phyloP scores from a whole-genome alignment of 306 rosid species.

The Sechiopsis laciniata region DNA sequence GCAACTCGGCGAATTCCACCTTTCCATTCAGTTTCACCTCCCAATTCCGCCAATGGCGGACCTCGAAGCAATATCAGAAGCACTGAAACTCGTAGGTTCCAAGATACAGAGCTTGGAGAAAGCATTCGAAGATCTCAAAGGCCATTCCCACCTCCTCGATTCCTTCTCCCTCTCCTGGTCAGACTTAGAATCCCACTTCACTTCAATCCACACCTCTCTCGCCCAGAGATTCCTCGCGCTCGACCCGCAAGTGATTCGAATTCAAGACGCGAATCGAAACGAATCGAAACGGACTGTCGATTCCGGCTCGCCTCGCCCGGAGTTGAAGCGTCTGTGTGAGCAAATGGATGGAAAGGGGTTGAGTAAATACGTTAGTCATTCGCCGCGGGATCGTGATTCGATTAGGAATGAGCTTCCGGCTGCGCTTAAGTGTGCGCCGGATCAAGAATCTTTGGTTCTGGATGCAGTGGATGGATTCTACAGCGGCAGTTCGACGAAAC shows the following conservation, averaged over 20 bases:
- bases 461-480: conserved; percentile 55
- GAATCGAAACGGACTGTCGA: conserved; percentile 11
- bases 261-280: conserved; percentile 1
- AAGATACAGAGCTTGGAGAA: conserved; percentile 54
- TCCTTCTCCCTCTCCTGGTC: conserved; percentile 53
- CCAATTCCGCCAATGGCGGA: conserved; percentile 27
- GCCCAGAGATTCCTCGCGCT: conserved; percentile 39
- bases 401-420: conserved; percentile 45
- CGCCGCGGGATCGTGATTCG: conserved; percentile 28
- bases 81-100: conserved; percentile 42
- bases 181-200: conserved; percentile 56
- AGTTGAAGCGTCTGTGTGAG: conserved; percentile 44
- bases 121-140: conserved; percentile 63
- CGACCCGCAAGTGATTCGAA: too few relatives aligned
- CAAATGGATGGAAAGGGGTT: conserved; percentile 59
- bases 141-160: conserved; percentile 43
- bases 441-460: conserved; percentile 47
- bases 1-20: neutral
- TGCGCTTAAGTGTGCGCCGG: conserved; percentile 42
- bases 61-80: conserved; percentile 42
- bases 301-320: conserved; percentile 31
- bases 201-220: conserved; percentile 47
- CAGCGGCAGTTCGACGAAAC: conserved; percentile 9
- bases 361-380: conserved; percentile 35
- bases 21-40: neutral